Percentiles rank a stretch among this genome's conserved stretches.
phyloP scores from a whole-genome alignment of 75 land plant species.

The Selaginella tamariscina region DNA sequence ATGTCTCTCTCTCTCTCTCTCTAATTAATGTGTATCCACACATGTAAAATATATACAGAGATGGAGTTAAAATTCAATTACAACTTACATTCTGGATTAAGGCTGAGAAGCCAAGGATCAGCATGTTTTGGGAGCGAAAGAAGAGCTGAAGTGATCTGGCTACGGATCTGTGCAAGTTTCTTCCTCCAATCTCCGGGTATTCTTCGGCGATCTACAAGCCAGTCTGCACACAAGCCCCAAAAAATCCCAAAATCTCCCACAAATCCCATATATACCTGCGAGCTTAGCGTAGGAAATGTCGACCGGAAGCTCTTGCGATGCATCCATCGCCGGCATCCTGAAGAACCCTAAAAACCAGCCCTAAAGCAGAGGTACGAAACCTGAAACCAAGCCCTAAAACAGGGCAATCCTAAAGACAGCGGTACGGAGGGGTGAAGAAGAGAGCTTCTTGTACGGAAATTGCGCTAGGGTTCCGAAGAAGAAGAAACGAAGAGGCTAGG shows the following conservation, averaged over 20 bases:
- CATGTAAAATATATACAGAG: too few relatives aligned
- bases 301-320: conserved; percentile 38
- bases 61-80: too few relatives aligned
- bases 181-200: conserved; percentile 86
- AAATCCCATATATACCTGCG: conserved; percentile 18
- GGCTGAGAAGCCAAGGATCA: conserved; percentile 56
- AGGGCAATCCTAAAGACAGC: too few relatives aligned
- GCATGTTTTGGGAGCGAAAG: conserved; percentile 45
- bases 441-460: too few relatives aligned
- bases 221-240: conserved; percentile 32
- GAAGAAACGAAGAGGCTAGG: too few relatives aligned
- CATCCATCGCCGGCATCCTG: neutral
- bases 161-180: conserved; percentile 35
- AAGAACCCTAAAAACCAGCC: too few relatives aligned
- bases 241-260: neutral
- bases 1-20: too few relatives aligned
- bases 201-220: conserved; percentile 89
- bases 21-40: too few relatives aligned
- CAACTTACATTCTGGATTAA: conserved; percentile 50
- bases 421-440: too few relatives aligned
- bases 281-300: conserved; percentile 80
- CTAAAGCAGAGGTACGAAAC: too few relatives aligned
- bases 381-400: too few relatives aligned
- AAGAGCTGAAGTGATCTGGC: conserved; percentile 41
- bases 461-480: too few relatives aligned